A percentile compares a stretch with the other conserved stretches of the same genome.
Conservation (phyloP, 2,329 filamentous ascomycete species). For the Trichophyton schoenleinii region DNA sequence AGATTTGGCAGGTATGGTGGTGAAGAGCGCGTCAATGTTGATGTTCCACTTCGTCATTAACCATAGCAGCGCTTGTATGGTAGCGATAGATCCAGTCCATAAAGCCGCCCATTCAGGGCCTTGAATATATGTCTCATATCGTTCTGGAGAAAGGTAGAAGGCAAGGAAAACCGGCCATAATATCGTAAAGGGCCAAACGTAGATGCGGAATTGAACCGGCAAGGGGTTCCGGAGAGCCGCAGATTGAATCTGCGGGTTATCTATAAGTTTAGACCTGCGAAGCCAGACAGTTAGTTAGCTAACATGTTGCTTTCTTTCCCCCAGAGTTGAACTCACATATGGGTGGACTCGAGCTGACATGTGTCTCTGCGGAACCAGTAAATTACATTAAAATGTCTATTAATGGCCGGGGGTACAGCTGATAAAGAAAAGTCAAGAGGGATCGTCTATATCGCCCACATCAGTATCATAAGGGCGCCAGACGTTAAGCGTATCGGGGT, state of each 20-base stretch:
- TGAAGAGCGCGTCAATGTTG: conserved; percentile 70
- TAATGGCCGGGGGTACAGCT: not conserved
- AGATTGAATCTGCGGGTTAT: conserved; percentile 77
- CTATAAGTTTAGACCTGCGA: conserved; percentile 69
- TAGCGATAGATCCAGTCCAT: conserved; percentile 79
- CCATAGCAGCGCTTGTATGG: conserved; percentile 78
- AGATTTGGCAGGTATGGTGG: conserved; percentile 55
- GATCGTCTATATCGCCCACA: not conserved
- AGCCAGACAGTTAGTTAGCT: not conserved
- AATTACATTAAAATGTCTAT: conserved; percentile 4
- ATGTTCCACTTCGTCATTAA: conserved; percentile 97
- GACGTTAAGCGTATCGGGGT: not conserved
- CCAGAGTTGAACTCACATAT: not conserved
- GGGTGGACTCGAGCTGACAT: not conserved
- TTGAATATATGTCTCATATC: conserved; percentile 82
- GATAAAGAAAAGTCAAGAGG: not conserved
- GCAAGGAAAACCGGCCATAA: conserved; percentile 86
- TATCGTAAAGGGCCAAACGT: conserved; percentile 85
- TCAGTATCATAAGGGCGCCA: not conserved
- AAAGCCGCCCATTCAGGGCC: conserved; percentile 98
- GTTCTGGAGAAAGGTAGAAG: conserved; percentile 68
- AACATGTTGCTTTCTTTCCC: not conserved
- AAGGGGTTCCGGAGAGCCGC: conserved; percentile 82
- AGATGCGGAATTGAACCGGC: conserved; percentile 66
- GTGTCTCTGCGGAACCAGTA: not conserved